Conservation (phyloP, 2,329 filamentous ascomycete genomes). For the Pseudocercospora ulei region DNA sequence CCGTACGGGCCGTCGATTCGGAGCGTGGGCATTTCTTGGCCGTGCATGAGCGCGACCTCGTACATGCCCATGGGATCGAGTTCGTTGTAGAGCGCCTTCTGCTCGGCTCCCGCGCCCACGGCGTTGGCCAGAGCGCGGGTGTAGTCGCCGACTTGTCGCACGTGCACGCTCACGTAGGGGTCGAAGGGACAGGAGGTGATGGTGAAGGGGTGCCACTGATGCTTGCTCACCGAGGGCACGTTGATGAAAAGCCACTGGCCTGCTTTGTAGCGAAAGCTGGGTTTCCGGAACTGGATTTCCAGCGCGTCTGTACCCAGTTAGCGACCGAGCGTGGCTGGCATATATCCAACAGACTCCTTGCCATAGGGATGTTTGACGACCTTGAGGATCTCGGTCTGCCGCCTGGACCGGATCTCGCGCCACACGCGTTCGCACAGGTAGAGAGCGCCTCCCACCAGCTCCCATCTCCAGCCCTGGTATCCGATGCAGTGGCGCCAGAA, state of each 20-base stretch:
- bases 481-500: constrained; percentile 94
- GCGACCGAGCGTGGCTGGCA: not conserved
- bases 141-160: constrained; percentile 94
- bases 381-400: constrained; percentile 79
- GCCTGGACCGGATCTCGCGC: constrained; percentile 74
- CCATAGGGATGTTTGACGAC: constrained; percentile 93
- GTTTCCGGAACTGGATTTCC: constrained; percentile 94
- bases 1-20: constrained; percentile 94
- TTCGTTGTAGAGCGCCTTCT: constrained; percentile 80
- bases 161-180: constrained; percentile 85
- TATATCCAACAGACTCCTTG: constrained; percentile 39
- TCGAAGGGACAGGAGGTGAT: constrained; percentile 97
- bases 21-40: constrained; percentile 79
- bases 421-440: constrained; percentile 85
- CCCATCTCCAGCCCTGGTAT: constrained; percentile 96
- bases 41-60: constrained; percentile 88
- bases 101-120: constrained; percentile 78
- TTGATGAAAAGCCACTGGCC: constrained; percentile 98
- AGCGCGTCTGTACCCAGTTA: constrained; percentile 58
- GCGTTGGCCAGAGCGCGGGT: constrained; percentile 88
- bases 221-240: constrained; percentile 73
- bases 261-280: constrained; percentile 94
- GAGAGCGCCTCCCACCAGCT: constrained; percentile 71
- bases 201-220: constrained; percentile 98
- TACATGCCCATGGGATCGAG: constrained; percentile 95